Evolutionary conservation across 2,329 filamentous ascomycete species (phyloP), one percentile per base, ranked within the genome.

Genomic region (Alternaria infectoria): DNA sequence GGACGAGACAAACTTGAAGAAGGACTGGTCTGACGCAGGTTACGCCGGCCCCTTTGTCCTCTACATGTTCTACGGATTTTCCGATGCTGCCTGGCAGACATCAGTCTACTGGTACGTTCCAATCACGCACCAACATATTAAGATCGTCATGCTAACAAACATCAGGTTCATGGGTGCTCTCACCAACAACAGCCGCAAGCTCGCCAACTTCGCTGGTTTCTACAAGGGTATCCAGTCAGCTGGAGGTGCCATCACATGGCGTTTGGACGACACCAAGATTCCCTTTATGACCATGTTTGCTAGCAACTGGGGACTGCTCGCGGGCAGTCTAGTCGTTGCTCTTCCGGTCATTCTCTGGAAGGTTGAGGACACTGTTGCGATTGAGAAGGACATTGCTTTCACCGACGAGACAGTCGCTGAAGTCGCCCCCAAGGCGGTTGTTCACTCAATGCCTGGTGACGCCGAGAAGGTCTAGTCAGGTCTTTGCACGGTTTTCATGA

Each of bases 211-310:
- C 75, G 91, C 93, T 45, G 94, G 92, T 66, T 94, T 92, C 84
- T 96, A 96, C 87, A 96, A 96, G 83, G 90, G 90, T 54, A 91
- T 97, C 68, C 93, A 97, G 80, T 95, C 92, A n/a, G 92, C 92
- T 17, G 93, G 93, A 71, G 89, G 90, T 4, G 93, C 91, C 62
- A 87, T 94, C 72, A 91, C 88, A 73, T 92, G 88, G 89, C 86
- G 88, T 25, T 79, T 96, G 57, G 92, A 96, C 74, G 82, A 87
- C 36, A 67, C 70, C 26, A 72, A 73, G 44, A 85, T 86, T 30
- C 82, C 89, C 0, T 96, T 87, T 81, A 89, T 91, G 83, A 86
- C 85, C 69, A 87, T 93, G 71, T 95, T 96, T 71, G 91, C 85
- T 6, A 85, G 85, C 45, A 89, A 89, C 81, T 97, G 93, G 93